phyloP scores from a whole-genome alignment of 768 basidiomycete species.

The Aureoboletus auriporus region DNA sequence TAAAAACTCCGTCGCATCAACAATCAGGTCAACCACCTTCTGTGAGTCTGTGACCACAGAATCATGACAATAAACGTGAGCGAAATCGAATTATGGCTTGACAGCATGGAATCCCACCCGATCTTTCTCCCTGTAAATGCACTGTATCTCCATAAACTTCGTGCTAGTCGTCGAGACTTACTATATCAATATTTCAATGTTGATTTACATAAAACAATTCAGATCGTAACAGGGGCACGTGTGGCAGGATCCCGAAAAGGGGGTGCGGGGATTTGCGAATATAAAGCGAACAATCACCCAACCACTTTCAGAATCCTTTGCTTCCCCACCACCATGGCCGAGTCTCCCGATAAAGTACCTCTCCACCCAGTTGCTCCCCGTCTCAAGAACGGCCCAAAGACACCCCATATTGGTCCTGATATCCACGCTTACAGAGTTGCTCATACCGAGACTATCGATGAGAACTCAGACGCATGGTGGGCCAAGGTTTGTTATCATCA shows the following conservation, averaged over 20 bases:
- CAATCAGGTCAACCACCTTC: too few species aligned
- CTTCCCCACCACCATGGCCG: constrained; percentile 36
- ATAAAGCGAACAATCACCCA: constrained; percentile 9
- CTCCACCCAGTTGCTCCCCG: constrained; percentile 78
- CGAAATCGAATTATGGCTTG: too few species aligned
- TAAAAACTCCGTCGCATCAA: too few species aligned
- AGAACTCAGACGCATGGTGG: constrained; percentile 86
- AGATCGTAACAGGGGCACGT: not conserved
- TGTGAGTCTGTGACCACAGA: too few species aligned
- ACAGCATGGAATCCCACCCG: too few species aligned
- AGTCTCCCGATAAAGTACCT: constrained; percentile 28
- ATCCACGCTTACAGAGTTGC: constrained; percentile 66
- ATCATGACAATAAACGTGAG: too few species aligned
- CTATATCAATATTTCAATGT: too few species aligned
- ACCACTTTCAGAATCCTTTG: not conserved
- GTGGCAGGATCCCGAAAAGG: constrained; percentile 10
- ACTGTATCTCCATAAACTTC: too few species aligned
- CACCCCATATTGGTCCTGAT: constrained; percentile 76
- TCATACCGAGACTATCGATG: constrained; percentile 71
- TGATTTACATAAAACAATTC: not conserved
- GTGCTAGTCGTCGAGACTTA: too few species aligned
- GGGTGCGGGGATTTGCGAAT: constrained; percentile 3
- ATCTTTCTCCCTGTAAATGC: too few species aligned
- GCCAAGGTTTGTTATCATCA: constrained; percentile 48
- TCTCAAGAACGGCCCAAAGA: constrained; percentile 56